Evolutionary conservation across 441 rosid genomes (phyloP), one percentile per base, ranked within the genome.

Genomic region (Pelargonium australe): DNA sequence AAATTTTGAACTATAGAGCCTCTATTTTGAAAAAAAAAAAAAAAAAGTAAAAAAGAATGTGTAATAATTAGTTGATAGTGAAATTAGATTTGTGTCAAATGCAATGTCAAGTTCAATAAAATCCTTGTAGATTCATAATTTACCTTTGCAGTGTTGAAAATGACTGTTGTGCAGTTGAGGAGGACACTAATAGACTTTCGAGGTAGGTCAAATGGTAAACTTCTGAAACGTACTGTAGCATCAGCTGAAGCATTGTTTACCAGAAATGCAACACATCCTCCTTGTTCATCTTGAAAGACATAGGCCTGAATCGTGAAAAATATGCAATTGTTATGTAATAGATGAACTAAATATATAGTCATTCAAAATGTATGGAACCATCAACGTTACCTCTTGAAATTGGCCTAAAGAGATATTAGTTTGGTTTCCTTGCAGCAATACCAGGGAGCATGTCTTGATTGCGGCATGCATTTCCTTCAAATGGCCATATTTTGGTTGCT

Each of bases 401-500:
- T 47, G 82, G 53, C 98, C 97, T 64, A 90, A 62, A 5, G 91
- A 82, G 72, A 87, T 43, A 72, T 80, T 81, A 11, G 80, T 76
- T 69, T 79, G 90, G 37, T 68, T 75, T 74, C 97, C 99, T 45
- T 82, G 75, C 34, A 94, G 73, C 71, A 94, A 53, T 66, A 86
- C 68, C 49, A 74, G 37, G 0, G 94, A 85, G 73, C 89, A 83
- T 9, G 76, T 65, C 73, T 83, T 88, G 12, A 89, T 81, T 16
- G 85, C 90, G 14, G 72, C 79, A 70, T 94, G 99, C 79, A 94
- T 74, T 64, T 88, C 91, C 72, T 82, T 91, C 0, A 94, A 82
- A 68, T 94, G 99, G 28, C 94, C 95, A 75, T 87, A 94, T 83
- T 91, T 94, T 0, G 97, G 99, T 28, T 89, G 94, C 68, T 96